phyloP scores from a whole-genome alignment of 495 filamentous ascomycete species.

The Podospora comata region DNA sequence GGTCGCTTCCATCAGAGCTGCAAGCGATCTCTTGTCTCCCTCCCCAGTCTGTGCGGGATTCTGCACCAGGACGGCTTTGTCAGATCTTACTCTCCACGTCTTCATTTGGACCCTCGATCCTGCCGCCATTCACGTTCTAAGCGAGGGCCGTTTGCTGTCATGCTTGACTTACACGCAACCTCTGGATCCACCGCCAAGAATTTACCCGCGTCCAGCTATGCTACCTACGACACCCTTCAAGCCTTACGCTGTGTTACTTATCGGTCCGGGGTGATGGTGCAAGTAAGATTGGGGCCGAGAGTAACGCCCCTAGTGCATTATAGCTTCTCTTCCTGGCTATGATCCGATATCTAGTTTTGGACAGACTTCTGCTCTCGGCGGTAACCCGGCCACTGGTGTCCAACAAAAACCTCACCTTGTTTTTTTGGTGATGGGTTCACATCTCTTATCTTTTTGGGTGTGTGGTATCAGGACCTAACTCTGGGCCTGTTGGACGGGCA shows the following conservation, averaged over 20 bases:
- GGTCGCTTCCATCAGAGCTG: background rate
- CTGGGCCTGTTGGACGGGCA: background rate
- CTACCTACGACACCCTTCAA: background rate
- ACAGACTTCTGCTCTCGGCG: background rate
- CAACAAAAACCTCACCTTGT: background rate
- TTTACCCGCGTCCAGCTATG: background rate
- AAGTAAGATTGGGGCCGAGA: background rate
- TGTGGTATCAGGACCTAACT: background rate
- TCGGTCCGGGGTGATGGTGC: background rate
- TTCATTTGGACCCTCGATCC: background rate
- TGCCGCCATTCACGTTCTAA: background rate
- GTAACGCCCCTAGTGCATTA: background rate
- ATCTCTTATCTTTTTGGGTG: background rate
- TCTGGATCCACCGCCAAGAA: background rate
- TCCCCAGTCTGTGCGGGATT: too few relatives aligned
- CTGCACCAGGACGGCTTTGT: background rate
- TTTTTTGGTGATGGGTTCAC: background rate
- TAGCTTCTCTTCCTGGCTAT: slow-evolving; percentile 4
- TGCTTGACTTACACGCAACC: background rate
- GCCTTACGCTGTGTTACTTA: background rate
- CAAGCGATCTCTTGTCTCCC: background rate
- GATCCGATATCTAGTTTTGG: background rate
- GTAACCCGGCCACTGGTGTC: background rate
- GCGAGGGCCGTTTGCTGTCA: background rate
- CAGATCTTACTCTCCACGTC: background rate